These are phyloP conservation scores for Chloromonas sp. DNA, from an alignment of 163 green algal genomes.

Conservation along the genomic window DNA sequence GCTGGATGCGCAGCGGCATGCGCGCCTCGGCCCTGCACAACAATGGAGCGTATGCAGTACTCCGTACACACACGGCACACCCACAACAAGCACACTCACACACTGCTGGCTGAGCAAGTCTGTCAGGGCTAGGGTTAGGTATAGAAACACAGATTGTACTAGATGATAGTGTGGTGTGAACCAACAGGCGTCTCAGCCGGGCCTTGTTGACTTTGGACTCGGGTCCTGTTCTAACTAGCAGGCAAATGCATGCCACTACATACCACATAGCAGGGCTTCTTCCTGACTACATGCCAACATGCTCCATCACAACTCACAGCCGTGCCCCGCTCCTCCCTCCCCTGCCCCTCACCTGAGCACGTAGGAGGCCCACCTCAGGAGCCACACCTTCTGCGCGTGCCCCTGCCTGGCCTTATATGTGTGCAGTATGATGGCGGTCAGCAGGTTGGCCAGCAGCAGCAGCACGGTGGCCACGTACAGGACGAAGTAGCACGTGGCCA, in stretches of 20 bases:
- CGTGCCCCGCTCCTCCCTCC: too few relatives aligned
- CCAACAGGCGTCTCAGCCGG: neutral
- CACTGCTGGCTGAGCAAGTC: too few relatives aligned
- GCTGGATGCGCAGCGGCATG: conserved; percentile 21
- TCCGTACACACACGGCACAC: neutral
- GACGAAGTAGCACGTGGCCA: conserved; percentile 49
- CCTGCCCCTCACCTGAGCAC: conserved; percentile 21
- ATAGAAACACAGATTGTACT: too few relatives aligned
- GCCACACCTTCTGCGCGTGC: conserved; percentile 22
- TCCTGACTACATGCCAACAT: too few relatives aligned
- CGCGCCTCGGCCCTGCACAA: conserved; percentile 25
- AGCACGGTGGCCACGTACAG: conserved; percentile 38
- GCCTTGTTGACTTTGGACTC: too few relatives aligned
- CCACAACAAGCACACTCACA: neutral
- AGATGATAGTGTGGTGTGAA: neutral
- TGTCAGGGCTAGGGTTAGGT: too few relatives aligned
- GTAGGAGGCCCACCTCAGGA: conserved; percentile 33
- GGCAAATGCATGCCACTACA: too few relatives aligned
- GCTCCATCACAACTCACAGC: too few relatives aligned
- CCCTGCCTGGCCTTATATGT: conserved; percentile 12
- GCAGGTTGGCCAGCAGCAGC: conserved; percentile 44
- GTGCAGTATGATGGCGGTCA: conserved; percentile 40
- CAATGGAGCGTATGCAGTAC: neutral
- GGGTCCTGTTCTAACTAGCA: too few relatives aligned
- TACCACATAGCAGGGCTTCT: too few relatives aligned